These are phyloP conservation scores for Pleurozium schreberi DNA, from an alignment of 225 moss, liverwort and hornwort genomes.

Conservation along the genomic window DNA sequence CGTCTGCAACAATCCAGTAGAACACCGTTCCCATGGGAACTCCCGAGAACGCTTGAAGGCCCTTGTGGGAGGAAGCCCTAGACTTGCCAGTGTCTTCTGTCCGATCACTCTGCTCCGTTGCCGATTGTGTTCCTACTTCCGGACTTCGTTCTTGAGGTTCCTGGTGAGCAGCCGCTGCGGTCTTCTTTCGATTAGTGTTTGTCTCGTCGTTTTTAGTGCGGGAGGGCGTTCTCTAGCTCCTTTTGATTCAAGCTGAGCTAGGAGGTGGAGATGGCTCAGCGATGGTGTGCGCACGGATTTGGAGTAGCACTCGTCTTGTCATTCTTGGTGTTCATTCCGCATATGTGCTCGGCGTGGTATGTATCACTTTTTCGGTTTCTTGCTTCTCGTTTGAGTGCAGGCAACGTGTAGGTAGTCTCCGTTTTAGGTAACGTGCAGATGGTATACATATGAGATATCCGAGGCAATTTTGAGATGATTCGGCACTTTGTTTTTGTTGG, in stretches of 20 bases:
- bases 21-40: not conserved
- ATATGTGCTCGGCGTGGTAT: constrained; percentile 36
- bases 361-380: not conserved
- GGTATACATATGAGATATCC: not conserved
- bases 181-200: not conserved
- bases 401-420: not conserved
- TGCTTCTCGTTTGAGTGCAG: not conserved
- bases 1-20: not conserved
- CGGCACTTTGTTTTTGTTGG: not conserved
- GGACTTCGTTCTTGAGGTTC: not conserved
- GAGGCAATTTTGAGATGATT: not conserved
- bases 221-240: not conserved
- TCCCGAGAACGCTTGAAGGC: not conserved
- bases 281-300: not conserved
- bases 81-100: not conserved
- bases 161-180: not conserved
- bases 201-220: not conserved
- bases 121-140: not conserved
- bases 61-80: constrained; percentile 2
- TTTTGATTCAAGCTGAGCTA: not conserved
- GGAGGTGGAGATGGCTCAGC: constrained; percentile 11
- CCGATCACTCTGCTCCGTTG: not conserved
- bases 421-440: not conserved
- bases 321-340: constrained; percentile 9
- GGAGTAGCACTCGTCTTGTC: not conserved